Evolutionary conservation across 2,329 filamentous ascomycete species (phyloP), one percentile per base, ranked within the genome.

Genomic region (Trichophyton benhamiae): DNA sequence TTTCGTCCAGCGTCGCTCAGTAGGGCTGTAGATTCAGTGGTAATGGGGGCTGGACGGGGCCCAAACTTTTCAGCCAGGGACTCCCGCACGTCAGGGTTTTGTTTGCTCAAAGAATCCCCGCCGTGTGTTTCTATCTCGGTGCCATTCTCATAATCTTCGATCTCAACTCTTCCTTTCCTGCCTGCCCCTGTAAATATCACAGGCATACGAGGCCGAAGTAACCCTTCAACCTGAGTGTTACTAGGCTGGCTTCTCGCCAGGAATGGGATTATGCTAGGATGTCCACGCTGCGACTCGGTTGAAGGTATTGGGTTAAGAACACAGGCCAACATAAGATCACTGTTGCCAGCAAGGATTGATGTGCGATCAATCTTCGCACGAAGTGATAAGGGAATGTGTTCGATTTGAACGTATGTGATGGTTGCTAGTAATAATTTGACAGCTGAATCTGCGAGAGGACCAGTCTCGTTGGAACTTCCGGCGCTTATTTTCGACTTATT

Each of bases 301-400:
- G 85, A 78, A 64, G 84, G 76, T 72, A 85, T 83, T 0, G 90
- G 89, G 72, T 94, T 90, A 63, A 96, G 77, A 11, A 95, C 85
- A 71, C 89, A 92, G 4, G 90, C 84, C 9, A 94, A 70, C 82
- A 96, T 88, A 48, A 88, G 87, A 36, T 85, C 79, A 69, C 84
- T 85, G 71, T 86, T 80, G 63, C 81, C 79, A 3, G 80, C 82
- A 22, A 96, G 76, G 61, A 96, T 87, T 20, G 89, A 87, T 2
- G 88, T 89, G 65, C 88, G 87, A 69, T 96, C 90, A 64, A 96
- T 79, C 57, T 89, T 83, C 9, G 85, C 82, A 59, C 92, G 86
- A 20, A 89, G 71, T 1, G 87, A 83, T 7, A 86, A 83, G n/a
- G 87, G 82, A 42, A 95, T 75, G 69, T 84, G 79, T 58, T 83